Percentiles rank a stretch among this genome's conserved stretches.
These are phyloP conservation scores for Dacryopinax primogenitus DNA, from an alignment of 768 basidiomycete species.

Conservation along the genomic window DNA sequence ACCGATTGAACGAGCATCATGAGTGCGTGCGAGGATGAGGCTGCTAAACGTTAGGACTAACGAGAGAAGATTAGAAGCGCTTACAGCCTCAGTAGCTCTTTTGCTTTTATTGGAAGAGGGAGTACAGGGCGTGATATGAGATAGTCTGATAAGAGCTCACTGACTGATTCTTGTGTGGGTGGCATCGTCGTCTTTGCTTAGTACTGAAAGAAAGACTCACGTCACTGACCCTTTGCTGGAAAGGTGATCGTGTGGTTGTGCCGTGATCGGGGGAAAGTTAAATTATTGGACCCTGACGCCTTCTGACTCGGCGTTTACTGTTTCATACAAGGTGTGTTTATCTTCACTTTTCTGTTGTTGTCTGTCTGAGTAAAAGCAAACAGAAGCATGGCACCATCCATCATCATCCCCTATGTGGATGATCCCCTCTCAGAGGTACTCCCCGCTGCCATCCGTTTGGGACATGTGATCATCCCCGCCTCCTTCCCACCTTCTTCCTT, in stretches of 20 bases:
- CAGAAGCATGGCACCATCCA: constrained; percentile 20
- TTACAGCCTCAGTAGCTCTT: background rate
- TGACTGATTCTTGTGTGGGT: background rate
- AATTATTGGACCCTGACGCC: too few relatives aligned
- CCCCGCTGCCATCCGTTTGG: constrained; percentile 54
- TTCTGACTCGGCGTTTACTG: too few relatives aligned
- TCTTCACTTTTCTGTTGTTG: too few relatives aligned
- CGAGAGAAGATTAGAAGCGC: background rate
- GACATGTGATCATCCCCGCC: constrained; percentile 52
- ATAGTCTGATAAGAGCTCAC: background rate
- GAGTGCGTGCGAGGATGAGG: background rate
- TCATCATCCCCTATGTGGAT: constrained; percentile 49
- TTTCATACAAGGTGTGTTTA: too few relatives aligned
- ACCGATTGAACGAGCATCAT: background rate
- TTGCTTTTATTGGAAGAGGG: background rate
- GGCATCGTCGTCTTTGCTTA: background rate
- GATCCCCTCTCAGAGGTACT: constrained; percentile 37
- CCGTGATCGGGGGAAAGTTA: background rate
- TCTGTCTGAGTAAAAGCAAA: background rate
- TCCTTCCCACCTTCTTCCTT: constrained; percentile 24
- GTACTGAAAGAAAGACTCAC: too few relatives aligned
- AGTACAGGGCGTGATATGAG: background rate
- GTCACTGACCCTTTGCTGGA: too few relatives aligned
- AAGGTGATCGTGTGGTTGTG: background rate
- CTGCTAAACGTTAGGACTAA: background rate